These are phyloP conservation scores for Parsonsia alboflavescens DNA, from an alignment of 257 asterid genomes.

Conservation along the genomic window DNA sequence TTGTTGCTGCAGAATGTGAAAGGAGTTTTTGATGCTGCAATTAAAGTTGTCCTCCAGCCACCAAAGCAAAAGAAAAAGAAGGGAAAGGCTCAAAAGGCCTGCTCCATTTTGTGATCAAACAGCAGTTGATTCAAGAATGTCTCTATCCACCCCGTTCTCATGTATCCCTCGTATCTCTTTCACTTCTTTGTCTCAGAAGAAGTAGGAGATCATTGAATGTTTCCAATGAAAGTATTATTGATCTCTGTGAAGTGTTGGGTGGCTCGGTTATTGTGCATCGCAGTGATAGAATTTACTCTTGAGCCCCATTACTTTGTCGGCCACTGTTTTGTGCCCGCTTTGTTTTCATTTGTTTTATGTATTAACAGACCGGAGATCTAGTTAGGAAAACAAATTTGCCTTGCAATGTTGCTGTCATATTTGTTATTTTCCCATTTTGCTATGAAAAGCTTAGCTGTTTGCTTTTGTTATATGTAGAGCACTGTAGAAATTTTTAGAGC, in stretches of 20 bases:
- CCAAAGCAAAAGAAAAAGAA: constrained; percentile 53
- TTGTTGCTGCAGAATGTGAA: constrained; percentile 43
- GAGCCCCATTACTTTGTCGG: constrained; percentile 35
- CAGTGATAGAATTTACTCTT: constrained; percentile 28
- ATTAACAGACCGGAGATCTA: constrained; percentile 36
- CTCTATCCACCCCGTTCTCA: constrained; percentile 22
- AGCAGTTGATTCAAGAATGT: constrained; percentile 28
- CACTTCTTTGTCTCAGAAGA: constrained; percentile 38
- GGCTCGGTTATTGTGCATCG: constrained; percentile 34
- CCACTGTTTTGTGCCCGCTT: constrained; percentile 34
- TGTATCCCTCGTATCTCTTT: constrained; percentile 22
- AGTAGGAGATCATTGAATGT: constrained; percentile 38
- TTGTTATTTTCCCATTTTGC: constrained; percentile 7
- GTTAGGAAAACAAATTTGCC: constrained; percentile 25
- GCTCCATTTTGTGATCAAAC: constrained; percentile 58
- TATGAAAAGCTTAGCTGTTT: constrained; percentile 5
- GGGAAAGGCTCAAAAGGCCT: constrained; percentile 41
- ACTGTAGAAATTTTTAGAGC: neutral
- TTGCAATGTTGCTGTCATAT: constrained; percentile 30
- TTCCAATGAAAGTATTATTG: constrained; percentile 35
- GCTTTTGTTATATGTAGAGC: neutral
- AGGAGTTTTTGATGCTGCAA: constrained; percentile 53
- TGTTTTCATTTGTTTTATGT: constrained; percentile 50
- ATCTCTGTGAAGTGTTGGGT: constrained; percentile 38
- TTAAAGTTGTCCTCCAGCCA: constrained; percentile 52